phyloP scores from a whole-genome alignment of 164 flowering plant species.

The Kalanchoe fedtschenkoi region DNA sequence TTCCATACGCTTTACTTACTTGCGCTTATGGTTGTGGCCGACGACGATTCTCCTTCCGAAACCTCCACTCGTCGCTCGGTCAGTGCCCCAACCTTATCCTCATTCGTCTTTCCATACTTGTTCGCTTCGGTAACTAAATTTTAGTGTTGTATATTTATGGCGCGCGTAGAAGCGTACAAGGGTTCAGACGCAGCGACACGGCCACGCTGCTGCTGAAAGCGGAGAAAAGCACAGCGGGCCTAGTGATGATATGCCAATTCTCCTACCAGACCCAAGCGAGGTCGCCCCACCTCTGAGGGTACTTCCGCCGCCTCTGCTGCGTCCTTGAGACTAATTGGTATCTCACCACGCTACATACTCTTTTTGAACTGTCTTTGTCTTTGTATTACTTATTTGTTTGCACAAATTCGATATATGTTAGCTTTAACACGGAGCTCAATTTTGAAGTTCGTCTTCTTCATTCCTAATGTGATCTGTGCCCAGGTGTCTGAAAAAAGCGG shows the following conservation, averaged over 20 bases:
- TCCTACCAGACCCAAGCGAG: constrained; percentile 35
- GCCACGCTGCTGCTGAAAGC: constrained; percentile 10
- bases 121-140: background rate
- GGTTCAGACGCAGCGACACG: constrained; percentile 14
- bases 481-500: too few relatives aligned
- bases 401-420: too few relatives aligned
- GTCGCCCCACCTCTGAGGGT: constrained; percentile 1
- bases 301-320: constrained; percentile 7
- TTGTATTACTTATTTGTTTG: background rate
- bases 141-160: background rate
- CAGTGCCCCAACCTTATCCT: constrained; percentile 11
- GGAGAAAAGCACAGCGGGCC: constrained; percentile 22
- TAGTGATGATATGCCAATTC: constrained; percentile 31
- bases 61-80: constrained; percentile 22
- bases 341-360: background rate
- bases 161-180: constrained; percentile 32
- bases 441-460: too few relatives aligned
- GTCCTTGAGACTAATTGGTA: background rate
- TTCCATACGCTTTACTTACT: background rate
- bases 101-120: background rate
- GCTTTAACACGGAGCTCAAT: too few relatives aligned
- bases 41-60: constrained; percentile 16
- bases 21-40: constrained; percentile 36
- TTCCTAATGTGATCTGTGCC: too few relatives aligned
- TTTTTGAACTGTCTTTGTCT: background rate